Conservation (phyloP, 495 filamentous ascomycete genomes). For the Trichoderma asperelloides region DNA sequence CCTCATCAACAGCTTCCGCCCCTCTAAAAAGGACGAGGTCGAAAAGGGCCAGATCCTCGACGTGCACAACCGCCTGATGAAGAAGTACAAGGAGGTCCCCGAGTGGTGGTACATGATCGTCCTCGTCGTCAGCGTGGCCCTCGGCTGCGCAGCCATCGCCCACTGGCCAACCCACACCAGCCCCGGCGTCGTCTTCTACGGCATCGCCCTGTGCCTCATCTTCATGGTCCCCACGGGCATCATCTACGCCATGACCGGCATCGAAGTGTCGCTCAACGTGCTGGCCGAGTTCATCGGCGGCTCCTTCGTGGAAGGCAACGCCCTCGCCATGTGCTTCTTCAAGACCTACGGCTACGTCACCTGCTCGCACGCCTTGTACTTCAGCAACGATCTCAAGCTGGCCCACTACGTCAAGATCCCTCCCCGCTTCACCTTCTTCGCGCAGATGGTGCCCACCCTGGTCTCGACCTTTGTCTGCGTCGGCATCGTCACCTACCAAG, state of each 20-base stretch:
- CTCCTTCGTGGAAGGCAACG: constrained; percentile 30
- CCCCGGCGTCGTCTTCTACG: constrained; percentile 33
- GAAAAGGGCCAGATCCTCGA: constrained; percentile 18
- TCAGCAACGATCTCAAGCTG: constrained; percentile 33
- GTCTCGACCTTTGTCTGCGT: constrained; percentile 32
- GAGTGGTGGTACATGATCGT: constrained; percentile 35
- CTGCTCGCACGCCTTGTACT: constrained; percentile 29
- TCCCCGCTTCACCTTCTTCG: constrained; percentile 31
- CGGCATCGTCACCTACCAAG: constrained; percentile 34
- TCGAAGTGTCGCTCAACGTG: constrained; percentile 34
- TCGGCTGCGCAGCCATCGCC: constrained; percentile 30
- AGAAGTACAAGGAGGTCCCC: constrained; percentile 29
- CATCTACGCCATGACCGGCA: constrained; percentile 33
- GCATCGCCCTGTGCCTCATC: constrained; percentile 31
- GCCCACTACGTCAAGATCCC: constrained; percentile 37
- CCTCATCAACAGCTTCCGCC: constrained; percentile 22
- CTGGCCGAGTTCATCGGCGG: constrained; percentile 40
- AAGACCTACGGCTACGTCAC: constrained; percentile 37
- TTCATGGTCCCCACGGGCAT: constrained; percentile 36
- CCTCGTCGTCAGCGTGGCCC: constrained; percentile 22
- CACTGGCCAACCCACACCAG: constrained; percentile 32
- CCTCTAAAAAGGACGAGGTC: constrained; percentile 10
- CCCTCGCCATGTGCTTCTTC: constrained; percentile 37
- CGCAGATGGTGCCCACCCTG: constrained; percentile 34
- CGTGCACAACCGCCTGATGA: constrained; percentile 33